Evolutionary conservation across 1,284 basidiomycete species (phyloP), one percentile per base, ranked within the genome.

Genomic region (Cutaneotrichosporon daszewskae): DNA sequence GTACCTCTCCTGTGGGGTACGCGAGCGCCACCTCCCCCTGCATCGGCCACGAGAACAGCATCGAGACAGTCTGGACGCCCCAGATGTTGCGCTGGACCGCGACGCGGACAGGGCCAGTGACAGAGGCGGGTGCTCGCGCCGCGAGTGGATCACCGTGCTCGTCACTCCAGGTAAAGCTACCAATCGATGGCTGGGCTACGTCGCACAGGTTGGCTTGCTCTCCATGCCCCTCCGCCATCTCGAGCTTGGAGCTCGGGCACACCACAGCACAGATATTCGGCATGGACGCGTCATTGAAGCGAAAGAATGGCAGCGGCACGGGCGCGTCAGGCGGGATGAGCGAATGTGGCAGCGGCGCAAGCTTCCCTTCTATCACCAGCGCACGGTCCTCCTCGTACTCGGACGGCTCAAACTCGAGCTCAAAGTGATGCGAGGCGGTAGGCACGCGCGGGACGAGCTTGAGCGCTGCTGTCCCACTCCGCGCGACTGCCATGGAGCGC

Each of bases 251-350:
- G 5, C 33, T 18, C 4, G 40, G 40, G 20, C 50, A 52, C 9
- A 23, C 16, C 13, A 52, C 40, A 4, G 41, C 25, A 5, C 29
- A 43, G 14, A 36, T 20, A 9, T 28, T 16, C 5, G 50, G 50
- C 13, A 52, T 33, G 0, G 37, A 22, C 7, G 40, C n/a, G 18
- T 49, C 45, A 10, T 54, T 50, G 16, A 59, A 37, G 10, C 45
- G 47, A 25, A 64, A 31, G 32, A 61, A 55, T 4, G 64, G 64
- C 22, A 68, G 52, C 4, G 38, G 23, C 10, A 60, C 32, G 2
- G 56, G 55, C 7, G 55, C 36, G 8, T 43, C 32, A 3, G 57
- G 44, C 12, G 44, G 42, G 11, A 68, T 60, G 3, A 64, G 46
- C 6, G 56, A 48, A 13, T 48, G 39, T 8, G 44, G 41, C 2